These are phyloP conservation scores for Loxodes magnus DNA, from an alignment of 73 alveolate species.

Conservation along the genomic window DNA sequence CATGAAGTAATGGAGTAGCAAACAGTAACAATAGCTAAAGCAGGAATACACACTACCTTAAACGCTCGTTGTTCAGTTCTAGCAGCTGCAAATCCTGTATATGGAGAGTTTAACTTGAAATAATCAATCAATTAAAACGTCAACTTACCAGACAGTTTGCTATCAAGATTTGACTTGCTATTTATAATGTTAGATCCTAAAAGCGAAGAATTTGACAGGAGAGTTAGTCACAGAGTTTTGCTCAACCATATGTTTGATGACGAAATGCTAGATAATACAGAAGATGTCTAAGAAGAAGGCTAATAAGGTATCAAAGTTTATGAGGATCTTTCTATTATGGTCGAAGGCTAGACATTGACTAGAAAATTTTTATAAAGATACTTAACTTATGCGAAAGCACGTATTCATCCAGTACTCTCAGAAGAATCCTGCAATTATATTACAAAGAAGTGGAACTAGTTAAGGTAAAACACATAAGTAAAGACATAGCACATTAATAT, in stretches of 20 bases:
- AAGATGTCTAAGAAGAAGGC: conserved; percentile 55
- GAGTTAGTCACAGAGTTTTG: conserved; percentile 87
- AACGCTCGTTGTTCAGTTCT: conserved; percentile 98
- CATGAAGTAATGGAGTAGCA: conserved; percentile 99
- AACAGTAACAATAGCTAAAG: conserved; percentile 99
- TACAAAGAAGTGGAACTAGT: conserved; percentile 59
- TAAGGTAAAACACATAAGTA: conserved; percentile 67
- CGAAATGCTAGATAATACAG: too few relatives aligned
- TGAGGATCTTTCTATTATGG: conserved; percentile 17
- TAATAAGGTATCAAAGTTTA: conserved; percentile 50
- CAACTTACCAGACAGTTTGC: conserved; percentile 97
- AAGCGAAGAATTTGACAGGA: conserved; percentile 72
- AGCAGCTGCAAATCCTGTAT: conserved; percentile 99
- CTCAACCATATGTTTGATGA: too few relatives aligned
- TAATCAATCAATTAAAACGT: conserved; percentile 88
- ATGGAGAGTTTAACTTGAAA: conserved; percentile 88
- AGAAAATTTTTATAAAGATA: conserved; percentile 79
- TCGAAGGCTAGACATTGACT: conserved; percentile 46
- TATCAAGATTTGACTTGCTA: conserved; percentile 95
- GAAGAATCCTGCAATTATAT: conserved; percentile 67
- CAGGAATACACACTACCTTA: conserved; percentile 98
- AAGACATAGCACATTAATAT: conserved; percentile 66
- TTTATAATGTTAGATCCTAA: conserved; percentile 91
- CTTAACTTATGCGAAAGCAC: conserved; percentile 76
- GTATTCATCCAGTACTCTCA: conserved; percentile 53